phyloP scores from a whole-genome alignment of 257 asterid genomes.

The Solanum pinnatisectum region DNA sequence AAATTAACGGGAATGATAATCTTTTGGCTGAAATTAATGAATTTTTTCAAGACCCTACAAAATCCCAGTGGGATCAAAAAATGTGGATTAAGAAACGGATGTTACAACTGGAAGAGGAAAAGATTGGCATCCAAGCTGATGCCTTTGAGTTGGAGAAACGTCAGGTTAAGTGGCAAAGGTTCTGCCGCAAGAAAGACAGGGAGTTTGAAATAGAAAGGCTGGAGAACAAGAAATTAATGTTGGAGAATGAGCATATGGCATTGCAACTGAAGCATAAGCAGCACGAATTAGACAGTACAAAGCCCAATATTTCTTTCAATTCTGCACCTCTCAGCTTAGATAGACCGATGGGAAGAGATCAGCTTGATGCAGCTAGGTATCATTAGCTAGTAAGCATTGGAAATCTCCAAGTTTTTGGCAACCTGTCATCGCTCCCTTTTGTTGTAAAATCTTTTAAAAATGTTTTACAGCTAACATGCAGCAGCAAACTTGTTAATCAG shows the following conservation, averaged over 20 bases:
- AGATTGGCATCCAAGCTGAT: conserved; percentile 22
- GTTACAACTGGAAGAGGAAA: conserved; percentile 27
- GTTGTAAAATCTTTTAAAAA: background rate
- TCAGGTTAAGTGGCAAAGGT: conserved; percentile 26
- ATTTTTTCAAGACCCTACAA: conserved; percentile 17
- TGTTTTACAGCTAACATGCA: background rate
- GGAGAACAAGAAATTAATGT: conserved; percentile 17
- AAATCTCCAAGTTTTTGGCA: background rate
- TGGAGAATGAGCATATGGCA: conserved; percentile 19
- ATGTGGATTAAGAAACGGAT: conserved; percentile 27
- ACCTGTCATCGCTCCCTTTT: background rate
- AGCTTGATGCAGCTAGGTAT: conserved; percentile 5
- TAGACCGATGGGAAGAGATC: conserved; percentile 8
- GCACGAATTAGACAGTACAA: conserved; percentile 6
- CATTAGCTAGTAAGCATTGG: background rate
- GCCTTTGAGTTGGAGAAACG: conserved; percentile 24
- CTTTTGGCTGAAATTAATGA: conserved; percentile 18
- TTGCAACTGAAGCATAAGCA: conserved; percentile 20
- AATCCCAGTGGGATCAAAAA: conserved; percentile 14
- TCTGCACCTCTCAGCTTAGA: conserved; percentile 4
- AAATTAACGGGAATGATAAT: background rate
- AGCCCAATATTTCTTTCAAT: conserved; percentile 7
- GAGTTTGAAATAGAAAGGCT: conserved; percentile 25
- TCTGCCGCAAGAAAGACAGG: conserved; percentile 22
- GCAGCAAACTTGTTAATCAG: background rate